A percentile compares a stretch with the other conserved stretches of the same genome.
Evolutionary conservation across 2,329 filamentous ascomycete genomes (phyloP).

Genomic region (Nannizziopsis barbatae): DNA sequence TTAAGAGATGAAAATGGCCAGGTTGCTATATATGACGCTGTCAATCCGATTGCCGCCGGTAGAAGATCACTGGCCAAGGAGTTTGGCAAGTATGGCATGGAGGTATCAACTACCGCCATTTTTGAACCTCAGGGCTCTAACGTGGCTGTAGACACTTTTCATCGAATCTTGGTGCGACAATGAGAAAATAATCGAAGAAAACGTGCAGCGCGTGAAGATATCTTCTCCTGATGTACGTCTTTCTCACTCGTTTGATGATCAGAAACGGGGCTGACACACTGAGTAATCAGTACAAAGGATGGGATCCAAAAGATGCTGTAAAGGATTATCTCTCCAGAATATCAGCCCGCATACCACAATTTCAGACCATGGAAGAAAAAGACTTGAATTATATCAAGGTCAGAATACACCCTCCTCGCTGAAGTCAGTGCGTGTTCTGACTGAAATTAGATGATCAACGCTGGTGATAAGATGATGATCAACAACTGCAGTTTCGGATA

Average conservation of each 20-base stretch:
- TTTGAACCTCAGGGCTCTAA: not conserved
- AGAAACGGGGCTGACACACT: not conserved
- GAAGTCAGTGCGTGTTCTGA: not conserved
- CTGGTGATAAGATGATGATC: slow-evolving; percentile 81
- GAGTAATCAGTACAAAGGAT: slow-evolving; percentile 60
- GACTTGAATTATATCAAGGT: slow-evolving; percentile 92
- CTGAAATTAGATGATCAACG: slow-evolving; percentile 72
- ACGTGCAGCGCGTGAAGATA: slow-evolving; percentile 94
- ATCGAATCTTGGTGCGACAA: slow-evolving; percentile 94
- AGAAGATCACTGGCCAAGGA: slow-evolving; percentile 82
- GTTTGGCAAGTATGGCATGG: slow-evolving; percentile 93
- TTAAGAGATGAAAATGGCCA: slow-evolving; percentile 95
- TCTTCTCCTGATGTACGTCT: slow-evolving; percentile 75
- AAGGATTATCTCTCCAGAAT: slow-evolving; percentile 85
- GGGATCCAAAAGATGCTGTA: slow-evolving; percentile 85
- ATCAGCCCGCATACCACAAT: slow-evolving; percentile 82
- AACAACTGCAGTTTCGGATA: slow-evolving; percentile 98
- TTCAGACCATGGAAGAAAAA: slow-evolving; percentile 89
- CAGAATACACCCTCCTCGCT: not conserved
- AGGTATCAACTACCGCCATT: slow-evolving; percentile 41
- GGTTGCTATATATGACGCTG: slow-evolving; percentile 96
- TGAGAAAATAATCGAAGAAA: slow-evolving; percentile 86
- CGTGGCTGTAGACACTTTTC: slow-evolving; percentile 61
- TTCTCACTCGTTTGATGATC: not conserved
- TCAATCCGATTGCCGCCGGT: slow-evolving; percentile 78